A percentile compares a stretch with the other conserved stretches of the same genome.
Conservation (phyloP, 2,329 filamentous ascomycete species). For the Dactylellina parvicollis region DNA sequence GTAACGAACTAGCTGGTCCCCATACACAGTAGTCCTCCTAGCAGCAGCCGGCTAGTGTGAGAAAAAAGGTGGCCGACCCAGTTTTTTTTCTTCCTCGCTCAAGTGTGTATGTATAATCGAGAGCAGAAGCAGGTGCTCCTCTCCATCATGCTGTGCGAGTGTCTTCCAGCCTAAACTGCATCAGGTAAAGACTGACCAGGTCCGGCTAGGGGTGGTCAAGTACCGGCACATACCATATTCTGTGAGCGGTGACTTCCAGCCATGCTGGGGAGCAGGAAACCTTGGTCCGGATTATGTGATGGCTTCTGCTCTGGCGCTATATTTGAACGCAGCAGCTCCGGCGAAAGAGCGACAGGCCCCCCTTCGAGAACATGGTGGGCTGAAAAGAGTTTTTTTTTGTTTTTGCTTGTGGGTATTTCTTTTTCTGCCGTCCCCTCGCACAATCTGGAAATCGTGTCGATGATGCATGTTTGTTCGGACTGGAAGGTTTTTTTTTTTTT, state of each 20-base stretch:
- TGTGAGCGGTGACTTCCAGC: slow-evolving; percentile 32
- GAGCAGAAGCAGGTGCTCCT: slow-evolving; percentile 52
- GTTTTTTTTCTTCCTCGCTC: slow-evolving; percentile 37
- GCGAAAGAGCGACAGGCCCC: slow-evolving; percentile 51
- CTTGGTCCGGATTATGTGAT: slow-evolving; percentile 54
- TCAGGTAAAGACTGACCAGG: slow-evolving; percentile 42
- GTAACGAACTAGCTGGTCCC: slow-evolving; percentile 27
- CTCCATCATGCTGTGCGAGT: slow-evolving; percentile 51
- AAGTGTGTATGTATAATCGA: slow-evolving; percentile 21
- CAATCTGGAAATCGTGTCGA: slow-evolving; percentile 52
- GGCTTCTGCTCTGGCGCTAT: slow-evolving; percentile 50
- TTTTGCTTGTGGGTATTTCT: slow-evolving; percentile 22
- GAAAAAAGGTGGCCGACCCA: slow-evolving; percentile 53
- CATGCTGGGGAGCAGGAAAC: slow-evolving; percentile 37
- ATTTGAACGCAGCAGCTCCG: slow-evolving; percentile 47
- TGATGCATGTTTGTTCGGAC: slow-evolving; percentile 43
- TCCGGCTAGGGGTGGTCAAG: slow-evolving; percentile 43
- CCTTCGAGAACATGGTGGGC: slow-evolving; percentile 53
- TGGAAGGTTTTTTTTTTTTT: neutral
- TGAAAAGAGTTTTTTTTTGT: slow-evolving; percentile 36
- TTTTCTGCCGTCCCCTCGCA: slow-evolving; percentile 27
- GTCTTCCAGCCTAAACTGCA: slow-evolving; percentile 45
- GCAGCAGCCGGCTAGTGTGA: slow-evolving; percentile 42
- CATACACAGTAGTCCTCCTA: slow-evolving; percentile 9
- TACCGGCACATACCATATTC: slow-evolving; percentile 49